Conservation (phyloP, 2,329 filamentous ascomycete species). For the Aureobasidium sp. region DNA sequence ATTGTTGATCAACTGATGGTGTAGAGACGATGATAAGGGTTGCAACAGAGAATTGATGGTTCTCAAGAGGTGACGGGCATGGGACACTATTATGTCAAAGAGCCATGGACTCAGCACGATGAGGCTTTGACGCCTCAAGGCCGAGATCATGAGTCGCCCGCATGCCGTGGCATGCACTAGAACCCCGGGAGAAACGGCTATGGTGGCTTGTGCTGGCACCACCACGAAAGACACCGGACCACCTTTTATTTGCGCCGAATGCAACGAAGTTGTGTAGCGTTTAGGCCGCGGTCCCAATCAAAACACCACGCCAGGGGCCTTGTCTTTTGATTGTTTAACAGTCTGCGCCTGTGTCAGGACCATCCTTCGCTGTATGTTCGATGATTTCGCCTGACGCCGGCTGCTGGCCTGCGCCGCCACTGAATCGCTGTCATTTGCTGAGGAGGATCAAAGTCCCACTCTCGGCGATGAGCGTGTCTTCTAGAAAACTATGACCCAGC, state of each 20-base stretch:
- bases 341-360: neutral
- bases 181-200: neutral
- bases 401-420: neutral
- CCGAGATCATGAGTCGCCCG: constrained; percentile 8
- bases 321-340: neutral
- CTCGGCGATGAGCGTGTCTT: neutral
- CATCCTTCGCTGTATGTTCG: neutral
- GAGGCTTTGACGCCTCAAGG: constrained; percentile 9
- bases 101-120: neutral
- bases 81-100: neutral
- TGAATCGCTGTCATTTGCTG: neutral
- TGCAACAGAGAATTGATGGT: neutral
- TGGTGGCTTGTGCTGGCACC: neutral
- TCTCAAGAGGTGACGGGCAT: neutral
- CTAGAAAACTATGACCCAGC: neutral
- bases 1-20: neutral
- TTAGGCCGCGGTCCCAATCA: neutral
- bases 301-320: neutral
- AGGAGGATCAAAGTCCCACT: neutral
- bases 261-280: neutral
- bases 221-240: neutral
- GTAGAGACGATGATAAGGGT: neutral
- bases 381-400: neutral
- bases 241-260: neutral
- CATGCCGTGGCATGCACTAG: constrained; percentile 3